A percentile compares a stretch with the other conserved stretches of the same genome.
Conservation (phyloP, 2,329 filamentous ascomycete species). For the Cyclaneusma minus region DNA sequence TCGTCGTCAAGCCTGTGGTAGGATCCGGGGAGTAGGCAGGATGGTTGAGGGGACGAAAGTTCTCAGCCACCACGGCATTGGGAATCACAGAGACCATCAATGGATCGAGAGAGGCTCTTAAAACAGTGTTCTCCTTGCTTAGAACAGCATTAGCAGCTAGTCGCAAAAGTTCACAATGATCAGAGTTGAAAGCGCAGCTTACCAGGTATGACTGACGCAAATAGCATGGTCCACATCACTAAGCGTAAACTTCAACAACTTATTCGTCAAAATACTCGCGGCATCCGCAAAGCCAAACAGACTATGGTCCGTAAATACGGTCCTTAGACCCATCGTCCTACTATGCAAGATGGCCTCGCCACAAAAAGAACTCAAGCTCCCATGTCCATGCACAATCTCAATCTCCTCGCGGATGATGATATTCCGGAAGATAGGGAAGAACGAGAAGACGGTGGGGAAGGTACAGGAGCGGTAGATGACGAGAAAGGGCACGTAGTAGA, state of each 20-base stretch:
- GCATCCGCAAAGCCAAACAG: conserved; percentile 96
- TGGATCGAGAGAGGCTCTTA: conserved; percentile 85
- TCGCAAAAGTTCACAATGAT: conserved; percentile 1
- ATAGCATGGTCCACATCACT: conserved; percentile 98
- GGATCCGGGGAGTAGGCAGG: conserved; percentile 26
- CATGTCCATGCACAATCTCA: conserved; percentile 97
- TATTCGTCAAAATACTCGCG: conserved; percentile 90
- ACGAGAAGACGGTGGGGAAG: conserved; percentile 95
- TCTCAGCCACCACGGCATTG: conserved; percentile 92
- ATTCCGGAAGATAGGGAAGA: conserved; percentile 94
- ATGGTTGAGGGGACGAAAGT: conserved; percentile 63
- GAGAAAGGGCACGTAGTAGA: conserved; percentile 93
- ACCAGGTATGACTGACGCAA: conserved; percentile 97
- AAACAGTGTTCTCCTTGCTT: conserved; percentile 95
- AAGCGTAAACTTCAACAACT: conserved; percentile 85
- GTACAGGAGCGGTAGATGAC: conserved; percentile 89
- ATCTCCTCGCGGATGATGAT: conserved; percentile 90
- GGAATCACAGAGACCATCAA: conserved; percentile 97
- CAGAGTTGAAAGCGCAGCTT: conserved; percentile 14
- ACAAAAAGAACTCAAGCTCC: conserved; percentile 79
- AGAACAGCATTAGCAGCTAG: conserved; percentile 15
- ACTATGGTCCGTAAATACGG: conserved; percentile 95
- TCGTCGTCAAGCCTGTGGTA: conserved; percentile 11
- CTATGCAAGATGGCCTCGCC: conserved; percentile 92
- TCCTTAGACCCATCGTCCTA: conserved; percentile 86